Conservation (phyloP, 2,329 filamentous ascomycete species). For the Blumeriella jaapii region DNA sequence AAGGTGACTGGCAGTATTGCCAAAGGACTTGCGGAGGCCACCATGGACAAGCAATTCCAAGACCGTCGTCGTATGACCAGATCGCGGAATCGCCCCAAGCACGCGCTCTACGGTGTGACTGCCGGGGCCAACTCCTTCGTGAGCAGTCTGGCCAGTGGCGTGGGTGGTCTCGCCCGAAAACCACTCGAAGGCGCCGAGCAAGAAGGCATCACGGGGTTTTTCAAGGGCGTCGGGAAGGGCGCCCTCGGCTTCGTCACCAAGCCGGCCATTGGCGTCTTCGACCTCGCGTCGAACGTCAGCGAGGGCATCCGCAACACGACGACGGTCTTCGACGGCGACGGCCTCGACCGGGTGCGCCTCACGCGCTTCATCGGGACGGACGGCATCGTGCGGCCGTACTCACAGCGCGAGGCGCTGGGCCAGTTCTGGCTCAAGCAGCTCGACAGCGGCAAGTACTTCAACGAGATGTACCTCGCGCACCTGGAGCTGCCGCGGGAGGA, state of each 20-base stretch:
- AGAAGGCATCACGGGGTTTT: conserved; percentile 85
- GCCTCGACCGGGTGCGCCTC: conserved; percentile 87
- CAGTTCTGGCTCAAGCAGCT: conserved; percentile 99
- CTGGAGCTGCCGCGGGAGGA: conserved; percentile 83
- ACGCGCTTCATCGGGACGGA: conserved; percentile 86
- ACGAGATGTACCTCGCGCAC: conserved; percentile 94
- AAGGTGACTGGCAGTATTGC: conserved; percentile 97
- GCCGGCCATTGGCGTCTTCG: conserved; percentile 90
- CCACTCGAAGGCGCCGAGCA: conserved; percentile 93
- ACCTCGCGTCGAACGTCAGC: conserved; percentile 91
- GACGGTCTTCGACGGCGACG: conserved; percentile 91
- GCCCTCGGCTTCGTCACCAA: conserved; percentile 92
- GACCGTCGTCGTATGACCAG: conserved; percentile 89
- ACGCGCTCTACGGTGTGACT: conserved; percentile 91
- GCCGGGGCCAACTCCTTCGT: conserved; percentile 92
- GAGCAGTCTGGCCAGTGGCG: conserved; percentile 82
- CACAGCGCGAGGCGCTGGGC: conserved; percentile 84
- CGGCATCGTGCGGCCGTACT: conserved; percentile 89
- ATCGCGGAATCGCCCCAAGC: conserved; percentile 88
- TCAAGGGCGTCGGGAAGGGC: conserved; percentile 96
- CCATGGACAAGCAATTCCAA: conserved; percentile 97
- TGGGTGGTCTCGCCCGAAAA: conserved; percentile 85
- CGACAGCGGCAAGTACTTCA: conserved; percentile 95
- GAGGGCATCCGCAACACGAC: conserved; percentile 98
- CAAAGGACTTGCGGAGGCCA: conserved; percentile 90